phyloP scores from a whole-genome alignment of 306 rosid genomes.

The Mimosa pudica region DNA sequence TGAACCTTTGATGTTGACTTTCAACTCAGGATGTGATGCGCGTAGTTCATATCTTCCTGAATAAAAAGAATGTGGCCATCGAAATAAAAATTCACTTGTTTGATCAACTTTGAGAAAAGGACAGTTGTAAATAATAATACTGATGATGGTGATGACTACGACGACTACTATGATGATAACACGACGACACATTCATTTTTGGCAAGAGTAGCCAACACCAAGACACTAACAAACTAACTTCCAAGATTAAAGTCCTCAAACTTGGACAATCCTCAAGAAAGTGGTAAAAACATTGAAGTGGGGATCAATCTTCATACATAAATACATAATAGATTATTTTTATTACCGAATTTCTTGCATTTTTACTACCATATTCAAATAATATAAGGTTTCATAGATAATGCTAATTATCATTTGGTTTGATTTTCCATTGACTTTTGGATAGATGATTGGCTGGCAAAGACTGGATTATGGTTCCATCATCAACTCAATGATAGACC shows the following conservation, averaged over 20 bases:
- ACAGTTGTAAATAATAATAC: conserved; percentile 18
- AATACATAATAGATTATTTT: not conserved
- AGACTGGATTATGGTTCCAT: not conserved
- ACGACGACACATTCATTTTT: not conserved
- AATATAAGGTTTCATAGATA: not conserved
- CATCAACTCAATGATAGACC: not conserved
- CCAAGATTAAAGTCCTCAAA: not conserved
- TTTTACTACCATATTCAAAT: not conserved
- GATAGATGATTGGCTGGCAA: not conserved
- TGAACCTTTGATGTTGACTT: conserved; percentile 78
- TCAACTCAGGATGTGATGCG: conserved; percentile 80
- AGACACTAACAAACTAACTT: not conserved
- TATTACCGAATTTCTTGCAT: not conserved
- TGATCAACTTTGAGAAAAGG: conserved; percentile 1
- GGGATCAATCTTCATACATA: not conserved
- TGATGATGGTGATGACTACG: not conserved
- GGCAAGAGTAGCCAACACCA: not conserved
- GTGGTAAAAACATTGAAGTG: not conserved
- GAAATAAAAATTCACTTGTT: conserved; percentile 20
- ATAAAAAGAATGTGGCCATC: conserved; percentile 29
- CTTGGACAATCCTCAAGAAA: not conserved
- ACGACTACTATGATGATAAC: not conserved
- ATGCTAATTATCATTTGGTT: not conserved
- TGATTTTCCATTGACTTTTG: not conserved
- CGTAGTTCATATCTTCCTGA: conserved; percentile 81